phyloP scores from a whole-genome alignment of 495 filamentous ascomycete species.

The Aspergillus panamensis region DNA sequence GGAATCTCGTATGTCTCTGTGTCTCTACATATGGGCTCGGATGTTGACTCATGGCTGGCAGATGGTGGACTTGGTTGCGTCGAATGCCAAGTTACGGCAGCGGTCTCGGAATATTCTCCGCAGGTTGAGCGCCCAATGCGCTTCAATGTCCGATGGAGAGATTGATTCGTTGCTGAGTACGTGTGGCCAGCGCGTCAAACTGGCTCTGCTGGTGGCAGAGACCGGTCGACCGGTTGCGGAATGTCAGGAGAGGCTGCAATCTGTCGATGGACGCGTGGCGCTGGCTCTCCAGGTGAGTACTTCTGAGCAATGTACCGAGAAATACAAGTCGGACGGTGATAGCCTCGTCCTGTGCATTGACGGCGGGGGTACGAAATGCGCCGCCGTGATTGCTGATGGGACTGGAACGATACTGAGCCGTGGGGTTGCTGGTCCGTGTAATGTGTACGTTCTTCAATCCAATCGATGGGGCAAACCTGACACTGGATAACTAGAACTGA shows the following conservation, averaged over 20 bases:
- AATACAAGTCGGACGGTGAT: background rate
- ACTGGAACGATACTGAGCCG: background rate
- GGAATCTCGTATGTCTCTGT: constrained; percentile 31
- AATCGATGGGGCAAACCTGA: background rate
- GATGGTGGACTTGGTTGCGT: constrained; percentile 41
- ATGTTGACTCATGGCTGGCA: constrained; percentile 6
- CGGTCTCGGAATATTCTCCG: constrained; percentile 37
- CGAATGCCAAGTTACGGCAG: constrained; percentile 37
- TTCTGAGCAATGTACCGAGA: background rate
- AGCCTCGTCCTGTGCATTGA: constrained; percentile 36
- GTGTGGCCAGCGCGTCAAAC: constrained; percentile 33
- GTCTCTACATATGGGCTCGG: background rate
- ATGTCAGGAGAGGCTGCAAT: constrained; percentile 5
- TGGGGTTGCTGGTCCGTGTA: background rate
- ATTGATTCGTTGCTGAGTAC: constrained; percentile 27
- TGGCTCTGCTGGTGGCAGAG: constrained; percentile 32
- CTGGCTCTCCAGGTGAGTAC: background rate
- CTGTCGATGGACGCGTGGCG: background rate
- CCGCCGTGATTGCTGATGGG: constrained; percentile 26
- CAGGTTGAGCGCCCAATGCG: constrained; percentile 24
- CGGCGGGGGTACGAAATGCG: constrained; percentile 38
- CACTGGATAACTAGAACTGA: background rate
- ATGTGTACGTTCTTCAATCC: background rate
- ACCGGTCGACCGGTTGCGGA: constrained; percentile 23
- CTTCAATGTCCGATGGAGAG: constrained; percentile 20